Base-by-base conservation (phyloP, 2,329 filamentous ascomycete species). In the Fusarium virguliforme region DNA sequence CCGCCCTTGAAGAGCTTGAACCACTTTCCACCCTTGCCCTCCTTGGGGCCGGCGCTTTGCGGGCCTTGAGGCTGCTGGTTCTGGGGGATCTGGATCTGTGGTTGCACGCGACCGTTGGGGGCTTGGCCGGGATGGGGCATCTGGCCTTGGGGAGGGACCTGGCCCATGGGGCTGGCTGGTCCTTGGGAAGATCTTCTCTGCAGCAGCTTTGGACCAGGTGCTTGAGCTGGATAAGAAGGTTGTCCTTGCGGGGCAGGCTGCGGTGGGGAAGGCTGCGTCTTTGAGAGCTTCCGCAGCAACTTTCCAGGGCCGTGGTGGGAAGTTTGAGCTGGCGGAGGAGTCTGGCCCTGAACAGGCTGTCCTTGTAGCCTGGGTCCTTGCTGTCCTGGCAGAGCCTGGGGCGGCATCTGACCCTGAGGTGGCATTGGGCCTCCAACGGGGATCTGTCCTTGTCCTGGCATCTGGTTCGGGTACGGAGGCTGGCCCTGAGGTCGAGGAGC, bases 1-100 rank as follows among this genome's bases (percentile, higher is more conserved):
- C 74, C 71, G 7, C 71, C 73, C 30, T 76, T 76, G 40, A 74
- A 55, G 67, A 73, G 76, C 35, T 75, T 76, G 43, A 75, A 41
- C 74, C 74, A 76, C 58, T 71, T 75, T 13, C 66, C 59, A 3
- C 67, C 70, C 12, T 72, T 72, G 12, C 70, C 70, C 41, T 75
- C 73, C 35, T 73, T 76, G 6, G 71, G 63, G 1, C 66, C 69
- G 10, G 72, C 68, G 34, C 71, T 74, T 7, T 68, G 62, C 5
- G 58, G 43, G 6, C 62, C 35, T 48, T 68, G 64, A n/a, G 69
- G 48, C 10, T 64, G 68, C 18, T 71, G 71, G 8, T 67, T 62
- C 8, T 59, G 62, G 15, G 71, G 66, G 4, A 74, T 74, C 24
- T 72, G 68, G 12, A 74, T 56, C 9, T 73, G 71, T 3, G 71